These are phyloP conservation scores for Microdochium nivale DNA, from an alignment of 2,329 filamentous ascomycete genomes.

Conservation along the genomic window DNA sequence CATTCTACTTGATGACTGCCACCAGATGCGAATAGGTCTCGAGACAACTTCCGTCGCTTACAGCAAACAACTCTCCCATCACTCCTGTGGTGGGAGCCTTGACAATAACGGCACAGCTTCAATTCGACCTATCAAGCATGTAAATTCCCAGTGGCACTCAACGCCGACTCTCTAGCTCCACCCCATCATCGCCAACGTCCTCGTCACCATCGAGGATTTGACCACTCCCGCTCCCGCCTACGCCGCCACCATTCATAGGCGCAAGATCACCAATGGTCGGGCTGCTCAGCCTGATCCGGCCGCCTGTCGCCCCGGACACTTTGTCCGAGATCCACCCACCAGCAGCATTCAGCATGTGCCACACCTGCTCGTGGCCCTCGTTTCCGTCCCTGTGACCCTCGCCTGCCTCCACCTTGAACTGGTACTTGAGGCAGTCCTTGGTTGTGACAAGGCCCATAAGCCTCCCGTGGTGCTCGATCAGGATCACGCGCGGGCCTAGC, in stretches of 20 bases:
- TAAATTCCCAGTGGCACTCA: neutral
- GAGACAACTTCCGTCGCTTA: too few relatives aligned
- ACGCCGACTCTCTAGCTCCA: slow-evolving; percentile 20
- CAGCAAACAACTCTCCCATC: too few relatives aligned
- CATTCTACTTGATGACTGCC: too few relatives aligned
- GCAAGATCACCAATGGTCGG: slow-evolving; percentile 22
- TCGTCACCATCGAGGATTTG: slow-evolving; percentile 43
- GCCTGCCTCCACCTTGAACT: slow-evolving; percentile 88
- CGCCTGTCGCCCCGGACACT: slow-evolving; percentile 43
- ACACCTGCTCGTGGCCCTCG: slow-evolving; percentile 59
- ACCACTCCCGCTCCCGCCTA: slow-evolving; percentile 10
- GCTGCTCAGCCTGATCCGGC: slow-evolving; percentile 43
- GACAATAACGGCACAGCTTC: too few relatives aligned
- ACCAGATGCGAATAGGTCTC: too few relatives aligned
- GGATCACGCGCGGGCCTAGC: slow-evolving; percentile 86
- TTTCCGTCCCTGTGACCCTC: slow-evolving; percentile 62
- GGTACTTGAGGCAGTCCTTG: slow-evolving; percentile 94
- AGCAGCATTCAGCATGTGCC: slow-evolving; percentile 44
- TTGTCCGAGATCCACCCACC: slow-evolving; percentile 52
- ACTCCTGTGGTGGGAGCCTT: too few relatives aligned
- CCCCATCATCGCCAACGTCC: slow-evolving; percentile 32
- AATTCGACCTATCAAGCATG: too few relatives aligned
- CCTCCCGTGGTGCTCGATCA: slow-evolving; percentile 82
- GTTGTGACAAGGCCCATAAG: slow-evolving; percentile 84
- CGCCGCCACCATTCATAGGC: slow-evolving; percentile 13